A percentile compares a stretch with the other conserved stretches of the same genome.
Evolutionary conservation across 176 grass and related monocot genomes (phyloP).

Genomic region (Coix lacrymajobi): DNA sequence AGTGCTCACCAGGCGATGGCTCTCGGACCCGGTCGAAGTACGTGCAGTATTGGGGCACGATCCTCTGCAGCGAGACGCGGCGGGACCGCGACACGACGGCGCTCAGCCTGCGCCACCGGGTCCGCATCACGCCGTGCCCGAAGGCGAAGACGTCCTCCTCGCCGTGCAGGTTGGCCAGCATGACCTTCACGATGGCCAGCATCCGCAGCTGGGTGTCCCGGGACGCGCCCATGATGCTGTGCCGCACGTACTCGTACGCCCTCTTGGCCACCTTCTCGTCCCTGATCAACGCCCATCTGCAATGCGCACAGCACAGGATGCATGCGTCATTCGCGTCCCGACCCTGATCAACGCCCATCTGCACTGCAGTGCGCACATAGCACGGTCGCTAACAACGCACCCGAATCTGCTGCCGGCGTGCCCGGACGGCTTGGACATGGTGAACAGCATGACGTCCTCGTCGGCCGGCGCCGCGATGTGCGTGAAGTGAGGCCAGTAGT

Average conservation of each 20-base stretch:
- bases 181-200: constrained; percentile 39
- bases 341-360: no score
- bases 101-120: constrained; percentile 51
- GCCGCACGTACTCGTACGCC: constrained; percentile 12
- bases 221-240: constrained; percentile 54
- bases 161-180: constrained; percentile 43
- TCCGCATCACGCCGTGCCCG: constrained; percentile 33
- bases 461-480: constrained; percentile 49
- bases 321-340: background rate
- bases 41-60: constrained; percentile 51
- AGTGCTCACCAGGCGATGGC: constrained; percentile 64
- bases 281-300: constrained; percentile 77
- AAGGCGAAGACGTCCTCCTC: constrained; percentile 68
- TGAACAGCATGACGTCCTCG: constrained; percentile 75
- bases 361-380: no score
- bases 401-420: constrained; percentile 74
- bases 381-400: constrained; percentile 3
- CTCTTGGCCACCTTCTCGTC: constrained; percentile 50
- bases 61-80: constrained; percentile 62
- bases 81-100: constrained; percentile 40
- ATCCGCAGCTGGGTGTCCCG: constrained; percentile 72
- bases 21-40: constrained; percentile 52
- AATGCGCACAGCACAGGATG: background rate
- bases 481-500: constrained; percentile 77
- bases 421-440: constrained; percentile 56